Conservation (phyloP, 2,329 filamentous ascomycete genomes). For the Fusarium sp. region DNA sequence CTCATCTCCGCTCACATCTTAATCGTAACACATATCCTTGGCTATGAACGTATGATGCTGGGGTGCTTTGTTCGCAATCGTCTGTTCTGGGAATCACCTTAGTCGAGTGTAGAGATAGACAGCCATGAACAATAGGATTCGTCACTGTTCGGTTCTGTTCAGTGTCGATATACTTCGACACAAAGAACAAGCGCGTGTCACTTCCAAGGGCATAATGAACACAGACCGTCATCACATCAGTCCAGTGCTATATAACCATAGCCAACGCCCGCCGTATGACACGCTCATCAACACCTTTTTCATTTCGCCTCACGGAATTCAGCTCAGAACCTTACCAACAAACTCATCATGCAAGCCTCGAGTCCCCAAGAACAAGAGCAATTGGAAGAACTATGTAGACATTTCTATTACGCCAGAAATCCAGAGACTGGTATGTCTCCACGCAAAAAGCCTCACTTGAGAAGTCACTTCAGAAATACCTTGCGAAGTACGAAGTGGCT, state of each 20-base stretch:
- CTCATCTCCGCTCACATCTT: background rate
- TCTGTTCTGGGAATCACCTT: accelerated
- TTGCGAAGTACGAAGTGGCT: background rate
- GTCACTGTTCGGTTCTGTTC: accelerated
- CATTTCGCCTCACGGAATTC: background rate
- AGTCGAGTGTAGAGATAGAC: accelerated
- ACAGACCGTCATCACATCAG: accelerated
- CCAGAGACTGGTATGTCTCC: background rate
- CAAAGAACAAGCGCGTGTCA: background rate
- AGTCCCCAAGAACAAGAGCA: background rate
- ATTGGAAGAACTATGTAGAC: background rate
- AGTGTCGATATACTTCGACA: no score
- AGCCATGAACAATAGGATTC: accelerated
- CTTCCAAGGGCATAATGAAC: background rate
- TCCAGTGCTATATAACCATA: background rate
- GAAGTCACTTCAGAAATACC: background rate
- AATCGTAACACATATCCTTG: background rate
- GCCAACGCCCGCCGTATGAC: background rate
- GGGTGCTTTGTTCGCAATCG: accelerated
- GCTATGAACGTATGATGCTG: no score
- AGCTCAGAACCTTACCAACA: background rate
- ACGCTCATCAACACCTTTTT: background rate
- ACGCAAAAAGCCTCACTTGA: accelerated
- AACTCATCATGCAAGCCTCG: background rate
- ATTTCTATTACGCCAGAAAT: background rate